Evolutionary conservation across 805 yeast genomes (phyloP), one percentile per base, ranked within the genome.

Genomic region (Sugiyamaella lignohabitans): DNA sequence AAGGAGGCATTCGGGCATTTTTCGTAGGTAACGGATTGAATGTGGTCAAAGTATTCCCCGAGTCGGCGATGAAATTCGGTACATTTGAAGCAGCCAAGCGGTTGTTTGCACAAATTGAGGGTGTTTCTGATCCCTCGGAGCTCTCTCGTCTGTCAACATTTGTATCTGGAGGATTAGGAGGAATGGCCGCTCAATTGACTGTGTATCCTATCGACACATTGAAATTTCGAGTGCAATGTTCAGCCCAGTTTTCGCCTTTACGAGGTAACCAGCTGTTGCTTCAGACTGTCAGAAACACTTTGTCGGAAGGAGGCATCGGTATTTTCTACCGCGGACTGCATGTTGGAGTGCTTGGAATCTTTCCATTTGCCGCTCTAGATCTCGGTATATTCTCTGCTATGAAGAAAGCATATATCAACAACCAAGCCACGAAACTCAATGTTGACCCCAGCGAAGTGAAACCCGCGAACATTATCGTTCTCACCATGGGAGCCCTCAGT

Each of bases 291-390:
- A 78, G 71, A 53, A 79, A 82, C 43, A 84, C 91, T 86, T 85
- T 76, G 65, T 64, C 61, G 47, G 86, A 82, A 52, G 96, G 95
- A 36, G 98, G 98, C 0, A 22, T 86, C 1, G 65, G 74, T 40
- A 66, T 84, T 3, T 93, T 88, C 59, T 93, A 93, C 62, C 69
- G 98, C 53, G 98, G 98, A 22, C 73, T 91, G 18, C 65, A 78
- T 45, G 94, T 87, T 21, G 98, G 98, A n/a, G 78, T 89, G 3
- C 77, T 89, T 49, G 98, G 98, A 41, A 91, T 93, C 55, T 93
- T 93, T 69, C 98, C 98, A 0, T 93, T 89, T 62, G 97, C 98
- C 1, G 98, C 98, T 0, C 70, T 93, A 24, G 98, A 93, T 64
- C 70, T 93, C 44, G 98, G 98, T 32, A 88, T 97, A 0, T 93